Conservation (phyloP, 208 protist genomes). For the Trypanosoma brucei region DNA sequence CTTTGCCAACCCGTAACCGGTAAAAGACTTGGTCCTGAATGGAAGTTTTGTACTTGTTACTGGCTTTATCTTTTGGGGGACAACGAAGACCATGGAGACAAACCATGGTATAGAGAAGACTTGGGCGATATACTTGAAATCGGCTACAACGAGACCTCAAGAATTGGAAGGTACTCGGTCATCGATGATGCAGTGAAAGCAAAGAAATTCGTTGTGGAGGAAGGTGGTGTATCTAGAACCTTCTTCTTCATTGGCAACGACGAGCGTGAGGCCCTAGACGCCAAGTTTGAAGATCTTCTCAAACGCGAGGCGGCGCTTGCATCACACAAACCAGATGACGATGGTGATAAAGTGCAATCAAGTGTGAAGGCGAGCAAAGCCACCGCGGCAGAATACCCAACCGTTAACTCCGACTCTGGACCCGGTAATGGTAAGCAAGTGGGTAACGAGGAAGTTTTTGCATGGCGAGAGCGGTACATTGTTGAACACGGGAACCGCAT, state of each 20-base stretch:
- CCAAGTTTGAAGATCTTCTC: slow-evolving; percentile 52
- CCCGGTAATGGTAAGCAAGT: background rate
- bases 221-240: slow-evolving; percentile 13
- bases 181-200: slow-evolving; percentile 51
- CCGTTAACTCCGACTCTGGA: background rate
- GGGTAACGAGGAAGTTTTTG: slow-evolving; percentile 57
- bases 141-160: slow-evolving; percentile 31
- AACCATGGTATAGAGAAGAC: slow-evolving; percentile 21
- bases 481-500: slow-evolving; percentile 57
- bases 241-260: slow-evolving; percentile 60
- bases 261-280: slow-evolving; percentile 50
- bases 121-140: slow-evolving; percentile 51
- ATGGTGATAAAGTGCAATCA: background rate
- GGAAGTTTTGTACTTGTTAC: slow-evolving; percentile 47
- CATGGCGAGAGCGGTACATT: slow-evolving; percentile 57
- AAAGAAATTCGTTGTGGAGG: slow-evolving; percentile 34
- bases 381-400: slow-evolving; percentile 5
- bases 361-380: background rate
- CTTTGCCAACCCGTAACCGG: slow-evolving; percentile 45
- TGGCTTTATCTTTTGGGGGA: slow-evolving; percentile 77
- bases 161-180: slow-evolving; percentile 54
- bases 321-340: slow-evolving; percentile 4
- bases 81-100: slow-evolving; percentile 29
- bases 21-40: slow-evolving; percentile 42
- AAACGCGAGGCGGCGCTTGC: slow-evolving; percentile 41